These are phyloP conservation scores for Leccinum cinnamomeum DNA, from an alignment of 1,284 basidiomycete species.

Conservation along the genomic window DNA sequence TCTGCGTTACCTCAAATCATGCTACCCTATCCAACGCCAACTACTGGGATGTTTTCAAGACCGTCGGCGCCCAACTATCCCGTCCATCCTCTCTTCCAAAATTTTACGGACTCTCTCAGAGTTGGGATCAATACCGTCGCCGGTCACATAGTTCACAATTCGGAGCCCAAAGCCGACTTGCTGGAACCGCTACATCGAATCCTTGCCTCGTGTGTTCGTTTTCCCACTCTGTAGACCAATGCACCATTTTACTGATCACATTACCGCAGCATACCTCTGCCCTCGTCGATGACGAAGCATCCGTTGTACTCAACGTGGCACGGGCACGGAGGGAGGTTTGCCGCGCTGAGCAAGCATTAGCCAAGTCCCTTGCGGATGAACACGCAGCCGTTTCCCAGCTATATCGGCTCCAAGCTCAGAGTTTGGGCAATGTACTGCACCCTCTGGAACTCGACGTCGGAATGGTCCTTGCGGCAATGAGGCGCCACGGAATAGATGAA, in stretches of 20 bases:
- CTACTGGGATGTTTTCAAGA: neutral
- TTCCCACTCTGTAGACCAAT: neutral
- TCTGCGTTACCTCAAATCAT: neutral
- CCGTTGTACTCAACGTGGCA: neutral
- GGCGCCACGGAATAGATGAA: neutral
- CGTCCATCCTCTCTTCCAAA: neutral
- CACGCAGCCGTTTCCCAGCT: neutral
- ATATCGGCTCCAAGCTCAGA: neutral
- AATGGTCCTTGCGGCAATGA: neutral
- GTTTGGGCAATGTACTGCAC: neutral
- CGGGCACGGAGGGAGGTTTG: neutral
- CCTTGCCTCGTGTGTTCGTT: neutral
- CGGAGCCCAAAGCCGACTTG: neutral
- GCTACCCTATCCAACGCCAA: neutral
- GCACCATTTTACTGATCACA: neutral
- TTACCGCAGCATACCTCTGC: neutral
- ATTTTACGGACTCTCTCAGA: neutral
- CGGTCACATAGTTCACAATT: neutral
- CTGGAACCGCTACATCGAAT: neutral
- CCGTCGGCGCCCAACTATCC: neutral
- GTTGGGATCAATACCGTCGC: neutral
- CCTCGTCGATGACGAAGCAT: neutral
- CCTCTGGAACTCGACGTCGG: neutral
- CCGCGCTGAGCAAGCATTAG: neutral
- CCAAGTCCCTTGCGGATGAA: neutral